phyloP scores from a whole-genome alignment of 306 rosid species.

The Biancaea sappan region DNA sequence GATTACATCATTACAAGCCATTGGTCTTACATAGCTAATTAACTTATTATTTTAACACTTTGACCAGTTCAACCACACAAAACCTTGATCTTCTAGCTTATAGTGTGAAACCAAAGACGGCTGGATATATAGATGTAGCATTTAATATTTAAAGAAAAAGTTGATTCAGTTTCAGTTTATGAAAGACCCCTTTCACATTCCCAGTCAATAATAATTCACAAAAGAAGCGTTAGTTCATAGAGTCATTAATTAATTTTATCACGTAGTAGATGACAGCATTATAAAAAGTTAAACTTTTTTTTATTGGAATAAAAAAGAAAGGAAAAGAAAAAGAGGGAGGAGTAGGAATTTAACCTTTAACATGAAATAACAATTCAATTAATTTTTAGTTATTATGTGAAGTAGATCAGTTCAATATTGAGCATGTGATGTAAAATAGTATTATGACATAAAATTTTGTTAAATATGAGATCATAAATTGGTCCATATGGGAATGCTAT shows the following conservation, averaged over 20 bases:
- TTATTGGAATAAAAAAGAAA: too few relatives aligned
- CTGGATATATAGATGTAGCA: neutral
- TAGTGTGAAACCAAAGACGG: conserved; percentile 1
- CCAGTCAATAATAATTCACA: neutral
- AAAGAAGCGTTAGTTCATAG: neutral
- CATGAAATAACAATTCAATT: too few relatives aligned
- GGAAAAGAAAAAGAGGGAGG: too few relatives aligned
- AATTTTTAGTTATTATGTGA: too few relatives aligned
- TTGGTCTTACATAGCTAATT: neutral
- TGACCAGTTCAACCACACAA: neutral
- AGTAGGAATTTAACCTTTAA: too few relatives aligned
- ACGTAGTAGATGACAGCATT: conserved; percentile 1
- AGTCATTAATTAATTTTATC: neutral
- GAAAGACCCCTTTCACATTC: conserved; percentile 2
- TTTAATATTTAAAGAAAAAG: neutral
- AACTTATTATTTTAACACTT: too few relatives aligned
- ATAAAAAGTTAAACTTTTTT: too few relatives aligned
- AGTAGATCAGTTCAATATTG: too few relatives aligned
- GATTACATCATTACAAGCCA: too few relatives aligned
- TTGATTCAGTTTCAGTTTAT: neutral
- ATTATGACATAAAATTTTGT: neutral
- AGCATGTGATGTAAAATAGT: neutral
- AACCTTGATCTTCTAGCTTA: neutral
- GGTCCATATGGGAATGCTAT: too few relatives aligned
- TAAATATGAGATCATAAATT: neutral